Conservation (phyloP, 1,139 yeast genomes). For the Geotrichum europaeum region DNA sequence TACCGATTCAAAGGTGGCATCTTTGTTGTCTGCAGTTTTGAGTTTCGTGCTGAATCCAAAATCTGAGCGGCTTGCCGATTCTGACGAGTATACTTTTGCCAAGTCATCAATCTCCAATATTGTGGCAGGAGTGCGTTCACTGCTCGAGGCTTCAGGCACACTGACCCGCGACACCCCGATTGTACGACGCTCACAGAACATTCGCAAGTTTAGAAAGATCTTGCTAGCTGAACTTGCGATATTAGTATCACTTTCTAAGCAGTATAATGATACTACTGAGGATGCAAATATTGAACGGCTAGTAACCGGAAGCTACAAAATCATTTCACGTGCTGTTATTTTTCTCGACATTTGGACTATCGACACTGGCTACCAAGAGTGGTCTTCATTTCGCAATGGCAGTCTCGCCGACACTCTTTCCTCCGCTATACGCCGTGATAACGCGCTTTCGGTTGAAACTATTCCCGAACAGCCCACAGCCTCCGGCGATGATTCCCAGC, state of each 20-base stretch:
- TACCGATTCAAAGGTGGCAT: conserved; percentile 46
- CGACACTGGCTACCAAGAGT: conserved; percentile 19
- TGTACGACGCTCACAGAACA: conserved; percentile 62
- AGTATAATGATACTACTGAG: conserved; percentile 66
- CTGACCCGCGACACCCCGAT: conserved; percentile 76
- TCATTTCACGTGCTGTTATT: conserved; percentile 62
- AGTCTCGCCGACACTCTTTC: conserved; percentile 7
- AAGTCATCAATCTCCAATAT: conserved; percentile 49
- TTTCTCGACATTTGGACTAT: conserved; percentile 68
- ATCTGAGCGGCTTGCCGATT: conserved; percentile 25
- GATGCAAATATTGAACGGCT: conserved; percentile 62
- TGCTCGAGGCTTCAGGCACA: conserved; percentile 75
- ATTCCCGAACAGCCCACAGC: conserved; percentile 14
- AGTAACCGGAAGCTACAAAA: conserved; percentile 67
- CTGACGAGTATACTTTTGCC: conserved; percentile 30
- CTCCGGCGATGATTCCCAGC: not conserved
- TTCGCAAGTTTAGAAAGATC: conserved; percentile 69
- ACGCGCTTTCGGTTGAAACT: conserved; percentile 4
- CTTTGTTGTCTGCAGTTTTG: conserved; percentile 68
- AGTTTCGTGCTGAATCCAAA: conserved; percentile 64
- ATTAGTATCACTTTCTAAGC: conserved; percentile 79
- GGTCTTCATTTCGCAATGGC: conserved; percentile 9
- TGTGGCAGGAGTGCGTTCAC: conserved; percentile 75
- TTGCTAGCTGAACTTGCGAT: conserved; percentile 88
- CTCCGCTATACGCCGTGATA: conserved; percentile 3